Percentiles rank a stretch among this genome's conserved stretches.
Evolutionary conservation across 495 filamentous ascomycete genomes (phyloP).

Genomic region (Xylaria grammica): DNA sequence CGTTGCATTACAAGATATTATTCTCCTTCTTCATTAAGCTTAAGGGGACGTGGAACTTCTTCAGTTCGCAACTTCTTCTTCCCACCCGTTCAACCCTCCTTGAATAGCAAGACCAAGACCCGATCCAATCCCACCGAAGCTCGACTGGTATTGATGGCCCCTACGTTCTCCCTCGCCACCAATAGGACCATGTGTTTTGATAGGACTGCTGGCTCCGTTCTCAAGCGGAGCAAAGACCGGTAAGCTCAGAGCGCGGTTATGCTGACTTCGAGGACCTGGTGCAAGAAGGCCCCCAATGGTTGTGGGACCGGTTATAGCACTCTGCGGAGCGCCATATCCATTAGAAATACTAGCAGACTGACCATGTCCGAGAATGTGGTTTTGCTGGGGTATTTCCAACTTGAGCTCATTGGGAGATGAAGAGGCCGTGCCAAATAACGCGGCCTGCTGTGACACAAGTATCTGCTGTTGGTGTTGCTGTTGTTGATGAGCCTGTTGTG

Average conservation of each 20-base stretch:
- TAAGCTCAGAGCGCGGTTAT: constrained; percentile 83
- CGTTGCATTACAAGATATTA: constrained; percentile 45
- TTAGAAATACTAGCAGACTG: constrained; percentile 67
- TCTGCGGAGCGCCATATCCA: constrained; percentile 54
- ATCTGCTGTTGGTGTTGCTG: constrained; percentile 72
- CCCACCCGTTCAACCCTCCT: constrained; percentile 59
- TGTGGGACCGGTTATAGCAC: constrained; percentile 62
- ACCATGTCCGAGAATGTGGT: constrained; percentile 61
- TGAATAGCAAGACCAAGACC: constrained; percentile 58
- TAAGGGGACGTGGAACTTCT: not conserved
- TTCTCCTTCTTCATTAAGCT: constrained; percentile 20
- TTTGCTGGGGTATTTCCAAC: constrained; percentile 61
- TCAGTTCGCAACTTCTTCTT: constrained; percentile 61
- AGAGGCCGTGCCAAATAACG: constrained; percentile 62
- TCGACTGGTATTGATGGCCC: constrained; percentile 62
- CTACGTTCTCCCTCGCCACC: constrained; percentile 49
- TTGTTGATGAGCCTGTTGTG: constrained; percentile 76
- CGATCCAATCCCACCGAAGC: constrained; percentile 57
- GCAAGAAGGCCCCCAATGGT: constrained; percentile 78
- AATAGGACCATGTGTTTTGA: constrained; percentile 47
- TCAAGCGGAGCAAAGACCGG: constrained; percentile 66
- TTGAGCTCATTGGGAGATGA: constrained; percentile 59
- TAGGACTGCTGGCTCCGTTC: constrained; percentile 54
- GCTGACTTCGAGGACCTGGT: constrained; percentile 71
- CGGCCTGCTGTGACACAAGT: constrained; percentile 63